Evolutionary conservation across 176 grass and related monocot genomes (phyloP).

Genomic region (Leersia perrieri): DNA sequence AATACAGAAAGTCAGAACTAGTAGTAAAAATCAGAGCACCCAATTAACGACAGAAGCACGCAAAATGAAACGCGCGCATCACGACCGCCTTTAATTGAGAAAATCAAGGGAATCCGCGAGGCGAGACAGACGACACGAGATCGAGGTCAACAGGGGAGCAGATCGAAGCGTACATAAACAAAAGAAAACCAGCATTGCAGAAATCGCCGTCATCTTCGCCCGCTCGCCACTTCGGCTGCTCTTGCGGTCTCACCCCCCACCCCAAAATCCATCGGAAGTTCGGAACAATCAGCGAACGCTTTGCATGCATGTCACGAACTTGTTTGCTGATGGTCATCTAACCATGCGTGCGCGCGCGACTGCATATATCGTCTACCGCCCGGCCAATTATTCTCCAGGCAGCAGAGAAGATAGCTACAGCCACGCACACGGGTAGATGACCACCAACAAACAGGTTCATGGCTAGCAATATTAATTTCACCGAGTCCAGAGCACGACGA

Average conservation of each 20-base stretch:
- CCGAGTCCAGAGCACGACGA: not conserved
- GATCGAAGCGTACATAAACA: not conserved
- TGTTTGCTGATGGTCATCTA: conserved; percentile 83
- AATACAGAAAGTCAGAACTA: not conserved
- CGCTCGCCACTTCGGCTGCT: no score
- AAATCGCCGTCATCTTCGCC: no score
- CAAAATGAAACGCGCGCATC: not conserved
- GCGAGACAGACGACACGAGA: not conserved
- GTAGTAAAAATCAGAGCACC: not conserved
- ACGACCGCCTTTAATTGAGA: not conserved
- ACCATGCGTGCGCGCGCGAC: conserved; percentile 26
- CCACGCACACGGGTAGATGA: conserved; percentile 20
- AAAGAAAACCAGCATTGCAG: not conserved
- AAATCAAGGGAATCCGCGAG: not conserved
- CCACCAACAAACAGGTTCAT: conserved; percentile 40
- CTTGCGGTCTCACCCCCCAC: no score
- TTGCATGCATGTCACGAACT: conserved; percentile 34
- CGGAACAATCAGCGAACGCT: not conserved
- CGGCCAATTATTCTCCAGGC: not conserved
- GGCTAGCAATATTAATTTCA: not conserved
- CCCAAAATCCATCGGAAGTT: not conserved
- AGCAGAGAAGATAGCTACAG: not conserved
- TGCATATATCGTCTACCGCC: not conserved
- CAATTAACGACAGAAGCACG: not conserved
- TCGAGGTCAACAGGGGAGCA: not conserved